Conservation (phyloP, 2,329 filamentous ascomycete genomes). For the Aspergillaceae sp. region DNA sequence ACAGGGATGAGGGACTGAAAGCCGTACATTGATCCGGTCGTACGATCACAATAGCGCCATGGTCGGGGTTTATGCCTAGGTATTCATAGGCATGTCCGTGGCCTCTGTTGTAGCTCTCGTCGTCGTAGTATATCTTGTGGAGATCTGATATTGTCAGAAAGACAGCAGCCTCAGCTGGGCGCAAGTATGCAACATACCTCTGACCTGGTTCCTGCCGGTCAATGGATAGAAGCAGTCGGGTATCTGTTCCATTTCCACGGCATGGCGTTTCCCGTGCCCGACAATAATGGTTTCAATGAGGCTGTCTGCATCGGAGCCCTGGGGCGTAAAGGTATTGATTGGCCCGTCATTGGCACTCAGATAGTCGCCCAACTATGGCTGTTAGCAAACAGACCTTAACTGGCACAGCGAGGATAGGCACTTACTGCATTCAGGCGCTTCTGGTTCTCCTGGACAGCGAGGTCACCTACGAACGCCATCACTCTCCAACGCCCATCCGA, state of each 20-base stretch:
- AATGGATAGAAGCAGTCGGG: conserved; percentile 49
- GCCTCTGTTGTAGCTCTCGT: conserved; percentile 47
- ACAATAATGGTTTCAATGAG: conserved; percentile 52
- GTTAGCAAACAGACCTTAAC: background rate
- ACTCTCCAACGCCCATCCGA: conserved; percentile 47
- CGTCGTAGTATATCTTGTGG: conserved; percentile 51
- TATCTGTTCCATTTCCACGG: conserved; percentile 46
- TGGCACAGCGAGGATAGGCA: background rate
- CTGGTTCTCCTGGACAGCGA: conserved; percentile 19
- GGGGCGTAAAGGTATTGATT: conserved; percentile 37
- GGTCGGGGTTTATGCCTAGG: conserved; percentile 43
- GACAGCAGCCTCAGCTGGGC: background rate
- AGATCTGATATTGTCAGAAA: conserved; percentile 36
- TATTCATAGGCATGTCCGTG: conserved; percentile 51
- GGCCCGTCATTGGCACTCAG: conserved; percentile 35
- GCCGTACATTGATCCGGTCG: conserved; percentile 52
- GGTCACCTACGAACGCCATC: conserved; percentile 42
- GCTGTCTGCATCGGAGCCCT: conserved; percentile 40
- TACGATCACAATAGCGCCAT: conserved; percentile 46
- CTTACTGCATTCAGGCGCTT: conserved; percentile 32
- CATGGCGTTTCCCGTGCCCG: conserved; percentile 40
- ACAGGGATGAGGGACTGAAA: conserved; percentile 13
- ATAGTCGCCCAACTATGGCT: conserved; percentile 31
- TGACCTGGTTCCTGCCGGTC: conserved; percentile 48
- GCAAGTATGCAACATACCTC: conserved; percentile 32